phyloP scores from a whole-genome alignment of 2,329 filamentous ascomycete species.

The Neophaeococcomyces mojaviensis region DNA sequence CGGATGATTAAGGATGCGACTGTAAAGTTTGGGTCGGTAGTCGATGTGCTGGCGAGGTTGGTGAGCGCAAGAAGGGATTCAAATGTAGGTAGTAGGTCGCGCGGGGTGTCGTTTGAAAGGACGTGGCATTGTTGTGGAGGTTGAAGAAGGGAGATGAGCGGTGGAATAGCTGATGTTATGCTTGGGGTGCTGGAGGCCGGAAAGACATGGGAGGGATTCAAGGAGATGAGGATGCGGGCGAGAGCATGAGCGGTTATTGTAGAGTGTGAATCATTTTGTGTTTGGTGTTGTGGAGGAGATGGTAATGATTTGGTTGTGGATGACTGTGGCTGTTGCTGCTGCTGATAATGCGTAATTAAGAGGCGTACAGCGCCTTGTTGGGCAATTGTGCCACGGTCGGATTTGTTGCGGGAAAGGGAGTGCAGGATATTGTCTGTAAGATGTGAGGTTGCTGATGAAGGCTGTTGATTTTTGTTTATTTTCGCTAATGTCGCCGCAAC shows the following conservation, averaged over 20 bases:
- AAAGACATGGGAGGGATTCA: slow-evolving; percentile 78
- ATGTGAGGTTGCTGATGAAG: slow-evolving; percentile 53
- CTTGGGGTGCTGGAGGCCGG: slow-evolving; percentile 65
- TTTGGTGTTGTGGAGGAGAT: slow-evolving; percentile 15
- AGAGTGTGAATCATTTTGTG: slow-evolving; percentile 27
- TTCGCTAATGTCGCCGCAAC: slow-evolving; percentile 69
- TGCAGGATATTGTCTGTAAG: slow-evolving; percentile 71
- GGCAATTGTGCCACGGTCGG: slow-evolving; percentile 68
- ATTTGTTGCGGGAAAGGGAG: slow-evolving; percentile 65
- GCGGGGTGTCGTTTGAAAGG: slow-evolving; percentile 43
- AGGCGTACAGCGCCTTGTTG: slow-evolving; percentile 92
- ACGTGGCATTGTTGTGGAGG: slow-evolving; percentile 49
- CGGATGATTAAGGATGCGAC: slow-evolving; percentile 65
- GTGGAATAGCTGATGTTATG: slow-evolving; percentile 70
- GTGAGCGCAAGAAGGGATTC: slow-evolving; percentile 87
- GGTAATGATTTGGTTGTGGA: not conserved
- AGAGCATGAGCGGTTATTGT: slow-evolving; percentile 66
- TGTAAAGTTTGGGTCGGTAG: slow-evolving; percentile 35
- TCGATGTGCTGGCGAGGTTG: slow-evolving; percentile 66
- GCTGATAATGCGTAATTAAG: slow-evolving; percentile 60
- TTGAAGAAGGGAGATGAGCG: slow-evolving; percentile 69
- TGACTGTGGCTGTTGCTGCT: slow-evolving; percentile 44
- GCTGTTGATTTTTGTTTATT: slow-evolving; percentile 62
- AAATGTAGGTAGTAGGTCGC: slow-evolving; percentile 80
- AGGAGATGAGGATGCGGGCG: slow-evolving; percentile 77